These are phyloP conservation scores for Melampsora abietis-canadensis DNA, from an alignment of 1,284 basidiomycete species.

Conservation along the genomic window DNA sequence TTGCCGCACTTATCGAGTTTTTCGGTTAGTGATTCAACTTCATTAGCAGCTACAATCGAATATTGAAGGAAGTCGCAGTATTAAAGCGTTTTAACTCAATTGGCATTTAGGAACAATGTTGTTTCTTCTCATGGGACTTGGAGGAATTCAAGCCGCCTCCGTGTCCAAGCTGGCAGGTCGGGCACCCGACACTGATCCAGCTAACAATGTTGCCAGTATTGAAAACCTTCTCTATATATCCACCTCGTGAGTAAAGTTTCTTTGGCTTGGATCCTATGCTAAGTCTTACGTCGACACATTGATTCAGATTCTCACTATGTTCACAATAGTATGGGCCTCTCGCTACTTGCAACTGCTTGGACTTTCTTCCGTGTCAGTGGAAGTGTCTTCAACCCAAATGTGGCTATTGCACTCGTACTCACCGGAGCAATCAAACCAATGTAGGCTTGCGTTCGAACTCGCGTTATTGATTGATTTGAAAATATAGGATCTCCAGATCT, in stretches of 20 bases:
- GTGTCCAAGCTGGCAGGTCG: conserved; percentile 48
- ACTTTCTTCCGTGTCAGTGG: conserved; percentile 11
- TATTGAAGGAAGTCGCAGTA: too few species aligned
- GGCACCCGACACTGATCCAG: conserved; percentile 44
- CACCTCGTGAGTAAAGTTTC: too few species aligned
- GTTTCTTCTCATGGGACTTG: conserved; percentile 65
- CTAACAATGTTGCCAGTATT: conserved; percentile 52
- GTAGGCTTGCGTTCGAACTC: background rate
- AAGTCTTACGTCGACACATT: too few species aligned
- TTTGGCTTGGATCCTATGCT: too few species aligned
- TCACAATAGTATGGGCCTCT: conserved; percentile 5
- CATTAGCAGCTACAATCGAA: too few species aligned
- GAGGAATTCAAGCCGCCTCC: conserved; percentile 61
- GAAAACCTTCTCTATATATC: conserved; percentile 51
- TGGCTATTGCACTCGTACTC: conserved; percentile 7
- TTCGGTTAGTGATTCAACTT: too few species aligned
- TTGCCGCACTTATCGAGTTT: too few species aligned
- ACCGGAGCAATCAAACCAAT: conserved; percentile 12
- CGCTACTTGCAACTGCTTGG: conserved; percentile 7
- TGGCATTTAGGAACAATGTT: conserved; percentile 47
- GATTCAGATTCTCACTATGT: background rate
- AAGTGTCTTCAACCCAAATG: conserved; percentile 18
- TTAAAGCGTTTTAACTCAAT: too few species aligned
- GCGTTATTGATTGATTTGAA: too few species aligned
- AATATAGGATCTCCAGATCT: too few species aligned